Conservation (phyloP, 1,139 yeast genomes). For the Taphrina wiesneri region DNA sequence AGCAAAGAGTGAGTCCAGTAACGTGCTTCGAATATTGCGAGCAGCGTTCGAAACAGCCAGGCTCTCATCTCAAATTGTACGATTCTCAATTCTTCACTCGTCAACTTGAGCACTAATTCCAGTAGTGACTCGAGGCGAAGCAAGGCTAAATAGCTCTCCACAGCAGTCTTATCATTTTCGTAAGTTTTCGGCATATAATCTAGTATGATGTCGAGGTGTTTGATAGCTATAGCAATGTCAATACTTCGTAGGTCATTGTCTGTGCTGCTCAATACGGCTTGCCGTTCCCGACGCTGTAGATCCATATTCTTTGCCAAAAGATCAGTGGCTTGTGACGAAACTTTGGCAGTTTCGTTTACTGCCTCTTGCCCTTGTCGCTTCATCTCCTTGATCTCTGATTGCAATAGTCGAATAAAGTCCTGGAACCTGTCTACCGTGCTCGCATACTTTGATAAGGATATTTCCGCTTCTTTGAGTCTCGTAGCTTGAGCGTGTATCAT, state of each 20-base stretch:
- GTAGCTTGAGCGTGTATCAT: slow-evolving; percentile 40
- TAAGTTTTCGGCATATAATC: slow-evolving; percentile 36
- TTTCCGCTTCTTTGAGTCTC: slow-evolving; percentile 35
- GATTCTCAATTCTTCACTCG: neutral
- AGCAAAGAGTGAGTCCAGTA: neutral
- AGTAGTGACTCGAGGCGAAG: slow-evolving; percentile 28
- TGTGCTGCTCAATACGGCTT: neutral
- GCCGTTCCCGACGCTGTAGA: slow-evolving; percentile 41
- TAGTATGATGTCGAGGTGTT: slow-evolving; percentile 43
- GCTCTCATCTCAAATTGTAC: neutral
- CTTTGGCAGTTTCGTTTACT: slow-evolving; percentile 39
- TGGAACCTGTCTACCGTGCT: slow-evolving; percentile 44
- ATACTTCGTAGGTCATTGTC: slow-evolving; percentile 41
- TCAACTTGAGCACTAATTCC: neutral
- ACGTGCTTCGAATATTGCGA: neutral
- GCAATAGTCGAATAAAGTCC: slow-evolving; percentile 44
- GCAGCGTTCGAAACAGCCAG: neutral
- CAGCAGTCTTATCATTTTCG: slow-evolving; percentile 30
- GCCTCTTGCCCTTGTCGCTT: slow-evolving; percentile 39
- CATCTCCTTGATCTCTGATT: slow-evolving; percentile 43
- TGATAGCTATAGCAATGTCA: slow-evolving; percentile 43
- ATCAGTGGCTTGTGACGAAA: slow-evolving; percentile 40
- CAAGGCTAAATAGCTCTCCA: slow-evolving; percentile 27
- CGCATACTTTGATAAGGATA: slow-evolving; percentile 40
- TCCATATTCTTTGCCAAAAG: slow-evolving; percentile 43